Base-by-base conservation (phyloP, 2,329 filamentous ascomycete species). In the Xylariaceae sp. region DNA sequence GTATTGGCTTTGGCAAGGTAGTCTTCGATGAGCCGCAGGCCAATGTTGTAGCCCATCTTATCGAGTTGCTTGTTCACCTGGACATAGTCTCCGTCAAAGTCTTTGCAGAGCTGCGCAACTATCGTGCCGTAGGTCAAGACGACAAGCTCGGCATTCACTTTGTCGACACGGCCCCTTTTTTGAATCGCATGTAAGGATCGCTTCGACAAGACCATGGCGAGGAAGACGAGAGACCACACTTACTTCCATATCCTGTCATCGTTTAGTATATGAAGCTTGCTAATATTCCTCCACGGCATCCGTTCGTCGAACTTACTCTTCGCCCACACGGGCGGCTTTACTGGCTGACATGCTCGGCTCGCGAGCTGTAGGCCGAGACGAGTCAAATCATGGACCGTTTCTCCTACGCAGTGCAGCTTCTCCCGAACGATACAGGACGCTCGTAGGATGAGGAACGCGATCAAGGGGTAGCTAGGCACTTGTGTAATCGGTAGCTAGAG, bases 21-120 rank as follows among this genome's bases (percentile, higher is more conserved):
- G 76, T 99, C 94, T 70, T 99, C 94, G 68, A 99, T 97, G 66
- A 99, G 78, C 44, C 94, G 89, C 71, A 97, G 81, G 34, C 94
- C 94, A 65, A 99, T 99, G 71, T 97, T 97, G 78, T 97, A 97
- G 57, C 94, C 94, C 94, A 99, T 99, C 77, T 93, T 95, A 73
- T 99, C 94, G 50, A 99, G 83, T 74, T 99, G 94, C 74, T 93
- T 92, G 78, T 99, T 99, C 73, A 99, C 93, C 74, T 97, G 92
- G 55, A 85, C 80, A 73, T 99, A 99, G 77, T 97, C 91, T 69
- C 85, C 87, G 69, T 97, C 92, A 73, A 93, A 96, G 78, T 99
- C 94, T 75, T 93, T 93, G 79, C 93, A 97, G 66, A 99, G 81
- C 74, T 97, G 93, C 59, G 92, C 90, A 59, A 99, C 94, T 64